phyloP scores from a whole-genome alignment of 805 yeast species.

The Spathaspora passalidarum region DNA sequence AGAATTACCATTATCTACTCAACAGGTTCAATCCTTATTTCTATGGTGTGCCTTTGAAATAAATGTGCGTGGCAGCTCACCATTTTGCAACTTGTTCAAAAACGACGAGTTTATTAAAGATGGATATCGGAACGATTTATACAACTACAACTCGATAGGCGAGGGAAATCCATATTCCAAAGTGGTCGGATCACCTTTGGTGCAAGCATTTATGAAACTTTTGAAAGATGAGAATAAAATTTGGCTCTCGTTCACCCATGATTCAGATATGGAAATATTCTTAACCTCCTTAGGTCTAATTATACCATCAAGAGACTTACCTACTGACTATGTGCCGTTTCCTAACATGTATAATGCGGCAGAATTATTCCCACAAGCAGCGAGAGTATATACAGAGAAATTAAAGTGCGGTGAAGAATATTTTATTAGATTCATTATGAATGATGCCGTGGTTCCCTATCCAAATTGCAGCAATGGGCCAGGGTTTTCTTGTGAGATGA shows the following conservation, averaged over 20 bases:
- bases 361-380: constrained; percentile 39
- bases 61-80: constrained; percentile 66
- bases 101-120: constrained; percentile 61
- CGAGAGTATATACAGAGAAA: constrained; percentile 36
- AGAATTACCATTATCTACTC: constrained; percentile 46
- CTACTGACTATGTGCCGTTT: constrained; percentile 46
- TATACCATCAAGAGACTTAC: constrained; percentile 39
- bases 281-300: constrained; percentile 62
- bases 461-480: constrained; percentile 34
- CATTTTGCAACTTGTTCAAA: constrained; percentile 66
- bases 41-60: constrained; percentile 72
- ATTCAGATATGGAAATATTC: constrained; percentile 59
- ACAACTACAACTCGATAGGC: constrained; percentile 59
- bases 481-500: constrained; percentile 39
- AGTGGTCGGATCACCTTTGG: constrained; percentile 54
- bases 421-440: constrained; percentile 35
- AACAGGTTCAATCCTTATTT: constrained; percentile 53
- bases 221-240: constrained; percentile 46
- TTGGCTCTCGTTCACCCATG: constrained; percentile 73
- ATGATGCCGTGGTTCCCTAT: constrained; percentile 39
- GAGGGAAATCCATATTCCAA: constrained; percentile 58
- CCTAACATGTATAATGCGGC: constrained; percentile 45
- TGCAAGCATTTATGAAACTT: constrained; percentile 46
- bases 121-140: constrained; percentile 58
- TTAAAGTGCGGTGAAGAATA: constrained; percentile 23